phyloP scores from a whole-genome alignment of 139 green algal species.

The Trebouxia sp. region DNA sequence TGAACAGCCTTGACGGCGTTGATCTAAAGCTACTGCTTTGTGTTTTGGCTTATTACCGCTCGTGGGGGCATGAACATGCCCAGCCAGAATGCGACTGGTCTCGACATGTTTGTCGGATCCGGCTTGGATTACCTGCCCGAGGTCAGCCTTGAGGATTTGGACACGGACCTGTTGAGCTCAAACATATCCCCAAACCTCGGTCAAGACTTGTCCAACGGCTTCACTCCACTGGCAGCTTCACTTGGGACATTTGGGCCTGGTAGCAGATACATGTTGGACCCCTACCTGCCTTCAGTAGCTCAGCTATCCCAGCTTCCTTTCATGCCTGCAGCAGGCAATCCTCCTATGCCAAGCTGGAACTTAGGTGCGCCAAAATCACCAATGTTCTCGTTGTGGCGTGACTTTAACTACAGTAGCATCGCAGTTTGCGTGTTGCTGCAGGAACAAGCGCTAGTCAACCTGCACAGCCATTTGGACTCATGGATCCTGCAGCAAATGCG shows the following conservation, averaged over 20 bases:
- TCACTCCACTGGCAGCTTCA: not conserved
- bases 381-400: too few relatives aligned
- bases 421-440: too few relatives aligned
- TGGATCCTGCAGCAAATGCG: not conserved
- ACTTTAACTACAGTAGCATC: too few relatives aligned
- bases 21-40: not conserved
- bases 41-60: not conserved
- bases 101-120: conserved; percentile 15
- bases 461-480: too few relatives aligned
- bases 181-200: too few relatives aligned
- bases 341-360: too few relatives aligned
- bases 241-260: not conserved
- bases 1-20: not conserved
- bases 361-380: too few relatives aligned
- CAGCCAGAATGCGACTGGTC: not conserved
- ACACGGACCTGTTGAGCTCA: not conserved
- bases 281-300: not conserved
- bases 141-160: not conserved
- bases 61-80: not conserved
- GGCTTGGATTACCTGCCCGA: not conserved
- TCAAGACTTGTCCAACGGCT: not conserved
- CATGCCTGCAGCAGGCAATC: not conserved
- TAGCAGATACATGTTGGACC: not conserved
- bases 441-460: too few relatives aligned
- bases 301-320: not conserved